These are phyloP conservation scores for Globisporangium sylvaticum DNA, from an alignment of 352 stramenopile genomes.

Conservation along the genomic window DNA sequence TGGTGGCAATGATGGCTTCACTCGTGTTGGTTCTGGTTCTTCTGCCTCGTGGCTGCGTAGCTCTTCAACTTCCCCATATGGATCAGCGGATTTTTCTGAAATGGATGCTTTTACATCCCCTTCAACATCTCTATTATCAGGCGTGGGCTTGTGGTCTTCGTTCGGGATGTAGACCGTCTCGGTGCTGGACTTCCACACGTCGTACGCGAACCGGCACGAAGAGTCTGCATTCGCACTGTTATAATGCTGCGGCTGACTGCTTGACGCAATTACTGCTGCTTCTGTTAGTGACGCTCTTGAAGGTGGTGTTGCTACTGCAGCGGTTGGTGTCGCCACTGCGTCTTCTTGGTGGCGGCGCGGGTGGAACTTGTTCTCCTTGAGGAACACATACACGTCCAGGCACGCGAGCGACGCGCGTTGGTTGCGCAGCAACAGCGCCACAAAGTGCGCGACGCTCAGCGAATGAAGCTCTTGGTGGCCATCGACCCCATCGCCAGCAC, in stretches of 20 bases:
- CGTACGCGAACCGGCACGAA: slow-evolving; percentile 34
- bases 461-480: background rate
- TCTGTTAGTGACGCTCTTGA: background rate
- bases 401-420: slow-evolving; percentile 33
- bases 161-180: slow-evolving; percentile 21
- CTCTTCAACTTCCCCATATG: background rate
- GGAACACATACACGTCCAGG: slow-evolving; percentile 50
- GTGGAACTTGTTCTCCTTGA: slow-evolving; percentile 68
- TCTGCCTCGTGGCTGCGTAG: background rate
- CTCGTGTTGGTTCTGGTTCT: background rate
- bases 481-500: background rate
- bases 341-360: slow-evolving; percentile 33
- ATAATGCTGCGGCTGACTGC: slow-evolving; percentile 22
- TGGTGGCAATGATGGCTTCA: background rate
- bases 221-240: background rate
- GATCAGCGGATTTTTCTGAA: background rate
- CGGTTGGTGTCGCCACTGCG: background rate
- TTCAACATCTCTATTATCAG: background rate
- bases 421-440: slow-evolving; percentile 23
- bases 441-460: slow-evolving; percentile 27
- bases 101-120: background rate
- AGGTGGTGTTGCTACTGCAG: background rate
- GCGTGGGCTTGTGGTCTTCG: background rate
- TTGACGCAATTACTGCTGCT: background rate
- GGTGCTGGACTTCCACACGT: slow-evolving; percentile 52